Evolutionary conservation across 148 eudicot genomes (phyloP).

Genomic region (Silene uniflora): DNA sequence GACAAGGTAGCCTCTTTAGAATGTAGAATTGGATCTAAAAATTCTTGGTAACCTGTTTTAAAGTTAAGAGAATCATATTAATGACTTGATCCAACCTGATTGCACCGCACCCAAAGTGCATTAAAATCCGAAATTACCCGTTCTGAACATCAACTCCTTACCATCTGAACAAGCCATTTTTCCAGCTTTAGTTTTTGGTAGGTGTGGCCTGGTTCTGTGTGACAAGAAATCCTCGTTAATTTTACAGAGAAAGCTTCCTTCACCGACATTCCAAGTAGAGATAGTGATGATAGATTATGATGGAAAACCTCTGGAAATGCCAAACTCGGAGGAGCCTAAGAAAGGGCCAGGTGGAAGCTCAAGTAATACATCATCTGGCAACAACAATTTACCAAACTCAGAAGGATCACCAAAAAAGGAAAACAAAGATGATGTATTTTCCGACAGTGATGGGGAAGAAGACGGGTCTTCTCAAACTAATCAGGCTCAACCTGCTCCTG

Average conservation of each 20-base stretch:
- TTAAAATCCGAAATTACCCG: not conserved
- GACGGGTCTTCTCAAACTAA: constrained; percentile 32
- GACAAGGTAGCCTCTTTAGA: constrained; percentile 52
- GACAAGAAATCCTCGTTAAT: not conserved
- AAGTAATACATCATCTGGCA: constrained; percentile 29
- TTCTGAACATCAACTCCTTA: not conserved
- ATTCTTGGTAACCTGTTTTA: not conserved
- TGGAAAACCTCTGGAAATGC: constrained; percentile 40
- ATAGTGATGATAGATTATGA: constrained; percentile 81
- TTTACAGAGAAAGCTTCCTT: constrained; percentile 76
- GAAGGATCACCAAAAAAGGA: constrained; percentile 33
- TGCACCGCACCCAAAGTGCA: not conserved
- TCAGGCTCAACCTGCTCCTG: constrained; percentile 27
- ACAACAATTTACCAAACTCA: constrained; percentile 29
- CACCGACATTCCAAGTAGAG: constrained; percentile 80
- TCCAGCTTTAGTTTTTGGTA: not conserved
- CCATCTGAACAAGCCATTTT: not conserved
- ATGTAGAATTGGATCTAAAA: not conserved
- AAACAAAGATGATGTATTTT: constrained; percentile 72
- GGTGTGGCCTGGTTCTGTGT: not conserved
- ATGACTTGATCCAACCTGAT: not conserved
- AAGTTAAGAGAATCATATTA: not conserved
- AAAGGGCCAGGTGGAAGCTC: constrained; percentile 30
- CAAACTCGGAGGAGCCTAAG: constrained; percentile 29
- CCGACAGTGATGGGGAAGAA: constrained; percentile 91